Evolutionary conservation across 352 stramenopile species (phyloP).

Genomic region (Chrysophaeum taylorii): DNA sequence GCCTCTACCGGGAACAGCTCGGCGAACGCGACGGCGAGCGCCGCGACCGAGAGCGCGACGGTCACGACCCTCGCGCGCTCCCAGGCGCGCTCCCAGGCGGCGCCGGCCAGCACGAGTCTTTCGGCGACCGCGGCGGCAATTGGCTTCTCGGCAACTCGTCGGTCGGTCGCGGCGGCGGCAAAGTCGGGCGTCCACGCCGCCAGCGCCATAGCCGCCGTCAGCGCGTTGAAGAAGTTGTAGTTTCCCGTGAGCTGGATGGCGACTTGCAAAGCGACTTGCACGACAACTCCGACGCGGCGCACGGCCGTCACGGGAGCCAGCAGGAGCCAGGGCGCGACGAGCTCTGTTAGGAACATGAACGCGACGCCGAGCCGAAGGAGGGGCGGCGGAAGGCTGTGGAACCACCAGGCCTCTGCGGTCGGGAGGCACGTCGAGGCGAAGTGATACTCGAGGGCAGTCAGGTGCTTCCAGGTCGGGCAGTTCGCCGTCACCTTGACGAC

Average conservation of each 20-base stretch:
- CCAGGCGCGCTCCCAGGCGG: not conserved
- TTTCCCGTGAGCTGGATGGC: conserved; percentile 63
- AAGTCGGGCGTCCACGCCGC: conserved; percentile 17
- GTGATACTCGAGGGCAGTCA: conserved; percentile 78
- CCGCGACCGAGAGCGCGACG: not conserved
- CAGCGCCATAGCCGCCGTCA: conserved; percentile 55
- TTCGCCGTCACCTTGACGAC: conserved; percentile 74
- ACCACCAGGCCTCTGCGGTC: conserved; percentile 64
- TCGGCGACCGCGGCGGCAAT: no score
- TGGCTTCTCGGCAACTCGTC: no score
- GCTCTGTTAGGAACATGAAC: conserved; percentile 69
- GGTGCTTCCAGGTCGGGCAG: conserved; percentile 72
- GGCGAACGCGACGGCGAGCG: not conserved
- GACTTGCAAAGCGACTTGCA: conserved; percentile 61
- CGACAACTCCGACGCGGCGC: conserved; percentile 42
- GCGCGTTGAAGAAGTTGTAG: conserved; percentile 86
- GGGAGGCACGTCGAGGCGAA: conserved; percentile 73
- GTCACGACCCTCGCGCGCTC: not conserved
- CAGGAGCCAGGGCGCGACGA: conserved; percentile 65
- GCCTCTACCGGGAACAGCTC: not conserved
- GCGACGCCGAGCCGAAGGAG: conserved; percentile 62
- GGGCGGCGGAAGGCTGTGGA: conserved; percentile 60
- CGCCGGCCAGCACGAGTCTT: not conserved
- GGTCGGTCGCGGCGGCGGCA: not conserved
- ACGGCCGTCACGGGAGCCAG: conserved; percentile 51